Evolutionary conservation across 495 filamentous ascomycete species (phyloP).

Genomic region (Trichoderma erinaceum): DNA sequence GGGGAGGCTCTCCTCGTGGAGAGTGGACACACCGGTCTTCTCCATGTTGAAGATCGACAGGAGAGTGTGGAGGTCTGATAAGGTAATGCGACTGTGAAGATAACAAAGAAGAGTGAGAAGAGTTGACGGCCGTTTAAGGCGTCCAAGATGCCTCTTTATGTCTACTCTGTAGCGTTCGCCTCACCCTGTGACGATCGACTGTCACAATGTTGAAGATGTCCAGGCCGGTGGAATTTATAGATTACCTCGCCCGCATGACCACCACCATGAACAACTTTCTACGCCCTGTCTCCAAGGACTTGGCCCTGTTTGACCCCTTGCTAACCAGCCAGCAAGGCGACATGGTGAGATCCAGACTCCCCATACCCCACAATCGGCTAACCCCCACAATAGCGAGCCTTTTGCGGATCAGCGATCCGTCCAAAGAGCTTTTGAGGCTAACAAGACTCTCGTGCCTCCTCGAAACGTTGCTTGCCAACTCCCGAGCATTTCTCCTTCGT

Average conservation of each 20-base stretch:
- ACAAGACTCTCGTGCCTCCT: no score
- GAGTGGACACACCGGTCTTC: constrained; percentile 13
- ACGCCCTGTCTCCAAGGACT: neutral
- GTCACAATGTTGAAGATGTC: neutral
- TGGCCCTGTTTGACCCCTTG: constrained; percentile 4
- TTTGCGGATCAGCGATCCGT: constrained; percentile 3
- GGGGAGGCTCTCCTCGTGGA: constrained; percentile 16
- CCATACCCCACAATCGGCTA: constrained; percentile 14
- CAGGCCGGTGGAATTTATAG: constrained; percentile 9
- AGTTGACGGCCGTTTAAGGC: neutral
- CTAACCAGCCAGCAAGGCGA: neutral
- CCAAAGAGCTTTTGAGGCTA: neutral
- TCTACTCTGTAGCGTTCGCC: neutral
- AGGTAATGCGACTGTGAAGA: neutral
- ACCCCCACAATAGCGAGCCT: neutral
- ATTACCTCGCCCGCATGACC: neutral
- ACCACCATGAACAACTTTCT: neutral
- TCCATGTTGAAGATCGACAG: constrained; percentile 19
- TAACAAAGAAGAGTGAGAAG: neutral
- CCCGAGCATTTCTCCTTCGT: constrained; percentile 3
- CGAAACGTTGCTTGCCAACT: neutral
- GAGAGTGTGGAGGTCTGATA: neutral
- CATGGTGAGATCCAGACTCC: constrained; percentile 4
- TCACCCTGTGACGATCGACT: constrained; percentile 4
- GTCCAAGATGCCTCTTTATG: neutral